phyloP scores from a whole-genome alignment of 371 early-diverging fungal species.

The Mortierella sp. region DNA sequence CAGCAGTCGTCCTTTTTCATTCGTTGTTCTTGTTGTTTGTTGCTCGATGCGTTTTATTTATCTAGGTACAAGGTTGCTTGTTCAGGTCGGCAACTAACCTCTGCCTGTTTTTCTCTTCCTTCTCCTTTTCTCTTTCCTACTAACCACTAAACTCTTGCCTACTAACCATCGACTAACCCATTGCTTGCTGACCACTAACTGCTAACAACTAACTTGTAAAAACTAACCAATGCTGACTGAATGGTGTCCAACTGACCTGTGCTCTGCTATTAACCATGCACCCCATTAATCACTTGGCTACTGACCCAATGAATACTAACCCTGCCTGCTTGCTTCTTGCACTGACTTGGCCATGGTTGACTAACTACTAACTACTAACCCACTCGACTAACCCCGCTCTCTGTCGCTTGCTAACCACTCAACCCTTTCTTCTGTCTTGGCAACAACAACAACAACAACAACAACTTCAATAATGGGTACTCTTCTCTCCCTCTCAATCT shows the following conservation, averaged over 20 bases:
- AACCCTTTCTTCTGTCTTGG: no score
- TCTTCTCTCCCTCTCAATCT: no score
- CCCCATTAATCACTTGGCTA: no score
- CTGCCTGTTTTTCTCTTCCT: neutral
- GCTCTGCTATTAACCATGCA: no score
- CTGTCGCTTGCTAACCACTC: neutral
- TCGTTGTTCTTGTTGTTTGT: neutral
- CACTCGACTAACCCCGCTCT: neutral
- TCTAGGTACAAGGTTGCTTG: neutral
- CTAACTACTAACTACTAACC: neutral
- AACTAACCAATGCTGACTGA: neutral
- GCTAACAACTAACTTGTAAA: neutral
- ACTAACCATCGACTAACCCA: neutral
- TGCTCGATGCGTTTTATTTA: neutral
- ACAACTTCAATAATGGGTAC: no score
- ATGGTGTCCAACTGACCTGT: no score
- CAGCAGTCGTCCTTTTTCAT: neutral
- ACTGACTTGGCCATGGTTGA: no score
- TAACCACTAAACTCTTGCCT: neutral
- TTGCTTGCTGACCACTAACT: neutral
- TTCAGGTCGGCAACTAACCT: neutral
- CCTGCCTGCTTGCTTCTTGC: no score
- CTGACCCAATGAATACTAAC: no score
- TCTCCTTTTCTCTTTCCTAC: neutral
- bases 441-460: no score